Conservation (phyloP, 1,284 basidiomycete genomes). For the Psilocybe mexicana region DNA sequence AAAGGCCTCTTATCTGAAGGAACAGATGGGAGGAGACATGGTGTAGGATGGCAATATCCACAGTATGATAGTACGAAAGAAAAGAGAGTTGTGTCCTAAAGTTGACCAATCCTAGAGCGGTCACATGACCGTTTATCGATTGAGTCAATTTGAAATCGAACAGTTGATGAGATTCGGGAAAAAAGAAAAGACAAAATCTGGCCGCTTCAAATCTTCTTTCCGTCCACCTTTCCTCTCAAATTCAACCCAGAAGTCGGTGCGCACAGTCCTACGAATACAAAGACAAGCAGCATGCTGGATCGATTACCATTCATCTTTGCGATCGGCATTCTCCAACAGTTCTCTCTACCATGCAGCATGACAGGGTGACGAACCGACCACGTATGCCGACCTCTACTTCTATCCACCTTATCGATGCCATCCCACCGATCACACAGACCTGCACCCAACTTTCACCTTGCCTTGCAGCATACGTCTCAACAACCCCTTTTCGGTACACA, state of each 20-base stretch:
- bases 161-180: not conserved
- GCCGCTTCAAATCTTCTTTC: not conserved
- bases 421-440: not conserved
- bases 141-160: not conserved
- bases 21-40: constrained; percentile 14
- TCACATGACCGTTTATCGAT: constrained; percentile 12
- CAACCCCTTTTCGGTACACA: too few relatives aligned
- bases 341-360: not conserved
- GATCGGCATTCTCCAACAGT: too few relatives aligned
- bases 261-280: too few relatives aligned
- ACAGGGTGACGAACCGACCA: too few relatives aligned
- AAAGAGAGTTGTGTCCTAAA: too few relatives aligned
- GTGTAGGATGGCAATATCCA: not conserved
- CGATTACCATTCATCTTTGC: too few relatives aligned
- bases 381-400: not conserved
- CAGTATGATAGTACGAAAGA: too few relatives aligned
- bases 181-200: not conserved
- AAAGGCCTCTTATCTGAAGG: constrained; percentile 9
- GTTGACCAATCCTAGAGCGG: constrained; percentile 1
- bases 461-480: too few relatives aligned
- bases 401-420: not conserved
- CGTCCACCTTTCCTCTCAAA: too few relatives aligned
- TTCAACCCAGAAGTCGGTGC: too few relatives aligned
- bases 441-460: too few relatives aligned
- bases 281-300: too few relatives aligned